phyloP scores from a whole-genome alignment of 2,329 filamentous ascomycete genomes.

The Aspergillus thermomutatus region DNA sequence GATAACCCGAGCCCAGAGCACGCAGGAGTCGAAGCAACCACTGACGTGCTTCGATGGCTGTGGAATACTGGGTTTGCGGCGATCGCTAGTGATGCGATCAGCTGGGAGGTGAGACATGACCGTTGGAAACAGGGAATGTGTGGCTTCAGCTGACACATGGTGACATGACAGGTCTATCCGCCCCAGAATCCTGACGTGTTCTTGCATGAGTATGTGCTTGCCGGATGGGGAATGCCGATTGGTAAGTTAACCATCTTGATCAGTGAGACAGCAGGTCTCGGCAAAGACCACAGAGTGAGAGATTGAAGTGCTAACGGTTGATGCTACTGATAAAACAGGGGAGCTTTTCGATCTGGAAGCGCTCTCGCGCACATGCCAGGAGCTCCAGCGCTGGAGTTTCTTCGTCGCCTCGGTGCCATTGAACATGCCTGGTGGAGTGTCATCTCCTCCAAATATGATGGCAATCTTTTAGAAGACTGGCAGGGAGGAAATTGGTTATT shows the following conservation, averaged over 20 bases:
- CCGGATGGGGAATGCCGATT: conserved; percentile 51
- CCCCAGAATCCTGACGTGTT: conserved; percentile 37
- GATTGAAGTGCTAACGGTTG: not conserved
- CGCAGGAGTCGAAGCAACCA: conserved; percentile 49
- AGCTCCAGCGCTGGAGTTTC: conserved; percentile 45
- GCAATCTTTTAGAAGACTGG: conserved; percentile 40
- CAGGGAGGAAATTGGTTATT: not conserved
- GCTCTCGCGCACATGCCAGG: conserved; percentile 34
- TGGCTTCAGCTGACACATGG: conserved; percentile 1
- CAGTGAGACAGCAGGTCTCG: not conserved
- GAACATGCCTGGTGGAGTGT: conserved; percentile 49
- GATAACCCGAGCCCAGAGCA: conserved; percentile 40
- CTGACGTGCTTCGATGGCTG: conserved; percentile 54
- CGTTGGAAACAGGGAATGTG: not conserved
- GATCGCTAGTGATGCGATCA: conserved; percentile 56
- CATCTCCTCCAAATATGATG: conserved; percentile 45
- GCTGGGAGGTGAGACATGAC: conserved; percentile 46
- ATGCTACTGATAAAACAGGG: conserved; percentile 22
- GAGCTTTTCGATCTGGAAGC: conserved; percentile 48
- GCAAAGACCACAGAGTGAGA: no score
- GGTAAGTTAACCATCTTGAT: conserved; percentile 29
- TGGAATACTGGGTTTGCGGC: conserved; percentile 58
- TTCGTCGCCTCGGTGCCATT: conserved; percentile 50
- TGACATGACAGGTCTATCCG: conserved; percentile 37
- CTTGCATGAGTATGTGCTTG: conserved; percentile 49